Percentiles rank a stretch among this genome's conserved stretches.
These are phyloP conservation scores for Dendrobium chrysotoxum DNA, from an alignment of 106 monocot species.

Conservation along the genomic window DNA sequence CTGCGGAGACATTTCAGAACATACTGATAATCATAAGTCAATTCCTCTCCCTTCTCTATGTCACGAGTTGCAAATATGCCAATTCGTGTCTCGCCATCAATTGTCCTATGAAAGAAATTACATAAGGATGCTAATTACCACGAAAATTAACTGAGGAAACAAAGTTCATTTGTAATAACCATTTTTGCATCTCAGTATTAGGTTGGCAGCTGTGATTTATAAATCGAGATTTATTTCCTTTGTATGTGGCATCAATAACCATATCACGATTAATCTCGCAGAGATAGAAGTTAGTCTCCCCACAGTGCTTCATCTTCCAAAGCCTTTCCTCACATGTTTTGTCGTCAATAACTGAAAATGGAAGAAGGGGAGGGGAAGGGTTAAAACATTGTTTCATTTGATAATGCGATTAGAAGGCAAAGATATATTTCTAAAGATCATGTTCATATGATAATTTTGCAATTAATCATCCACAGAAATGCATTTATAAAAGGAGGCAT, in stretches of 20 bases:
- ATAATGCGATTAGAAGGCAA: not conserved
- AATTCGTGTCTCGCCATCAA: conserved; percentile 93
- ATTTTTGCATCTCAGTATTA: conserved; percentile 99
- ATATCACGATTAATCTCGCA: conserved; percentile 96
- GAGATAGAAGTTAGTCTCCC: conserved; percentile 86
- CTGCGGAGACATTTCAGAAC: conserved; percentile 7
- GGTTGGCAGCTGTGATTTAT: conserved; percentile 98
- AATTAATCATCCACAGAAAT: conserved; percentile 13
- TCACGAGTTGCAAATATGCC: conserved; percentile 91
- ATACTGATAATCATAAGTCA: conserved; percentile 96
- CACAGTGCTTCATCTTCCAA: conserved; percentile 89
- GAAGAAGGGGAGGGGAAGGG: not conserved
- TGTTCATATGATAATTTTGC: conserved; percentile 31
- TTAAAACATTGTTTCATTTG: conserved; percentile 1
- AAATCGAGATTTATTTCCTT: conserved; percentile 94
- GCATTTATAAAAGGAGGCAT: conserved; percentile 4
- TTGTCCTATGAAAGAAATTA: conserved; percentile 51
- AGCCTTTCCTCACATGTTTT: conserved; percentile 97
- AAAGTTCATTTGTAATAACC: conserved; percentile 37
- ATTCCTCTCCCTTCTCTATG: conserved; percentile 72
- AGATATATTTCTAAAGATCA: conserved; percentile 21
- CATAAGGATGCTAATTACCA: conserved; percentile 7
- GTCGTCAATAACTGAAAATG: conserved; percentile 81
- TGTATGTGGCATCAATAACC: conserved; percentile 99
- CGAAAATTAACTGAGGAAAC: not conserved